Conservation (phyloP, 176 grass and related monocot species). For the Musa itinerans region DNA sequence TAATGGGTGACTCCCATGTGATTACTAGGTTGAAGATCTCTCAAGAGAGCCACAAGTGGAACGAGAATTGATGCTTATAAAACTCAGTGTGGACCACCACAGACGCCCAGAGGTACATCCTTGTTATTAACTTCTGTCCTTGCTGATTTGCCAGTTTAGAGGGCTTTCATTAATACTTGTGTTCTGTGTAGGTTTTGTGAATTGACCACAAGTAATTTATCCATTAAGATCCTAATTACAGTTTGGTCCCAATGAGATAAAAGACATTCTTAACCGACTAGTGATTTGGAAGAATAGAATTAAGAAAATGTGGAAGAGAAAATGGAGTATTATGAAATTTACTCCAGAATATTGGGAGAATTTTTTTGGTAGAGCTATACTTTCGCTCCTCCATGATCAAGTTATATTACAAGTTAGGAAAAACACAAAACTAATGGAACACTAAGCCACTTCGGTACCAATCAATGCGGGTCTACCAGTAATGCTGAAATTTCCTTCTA, state of each 20-base stretch:
- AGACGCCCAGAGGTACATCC: slow-evolving; percentile 56
- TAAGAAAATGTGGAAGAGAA: too few relatives aligned
- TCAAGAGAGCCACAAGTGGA: slow-evolving; percentile 92
- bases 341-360: too few relatives aligned
- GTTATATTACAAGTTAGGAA: background rate
- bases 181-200: background rate
- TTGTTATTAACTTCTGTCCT: background rate
- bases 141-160: background rate
- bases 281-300: too few relatives aligned
- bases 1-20: background rate
- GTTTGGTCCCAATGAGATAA: background rate
- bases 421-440: background rate
- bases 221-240: background rate
- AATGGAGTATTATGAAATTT: too few relatives aligned
- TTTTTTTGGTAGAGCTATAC: background rate
- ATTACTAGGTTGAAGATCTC: slow-evolving; percentile 85
- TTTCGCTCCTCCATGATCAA: background rate
- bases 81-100: slow-evolving; percentile 61
- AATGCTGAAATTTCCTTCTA: too few relatives aligned
- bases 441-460: too few relatives aligned
- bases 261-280: too few relatives aligned
- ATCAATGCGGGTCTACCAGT: too few relatives aligned
- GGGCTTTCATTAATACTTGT: background rate
- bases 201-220: background rate
- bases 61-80: slow-evolving; percentile 98